Percentiles rank a stretch among this genome's conserved stretches.
Conservation (phyloP, 495 filamentous ascomycete species). For the Chaetomium fimeti region DNA sequence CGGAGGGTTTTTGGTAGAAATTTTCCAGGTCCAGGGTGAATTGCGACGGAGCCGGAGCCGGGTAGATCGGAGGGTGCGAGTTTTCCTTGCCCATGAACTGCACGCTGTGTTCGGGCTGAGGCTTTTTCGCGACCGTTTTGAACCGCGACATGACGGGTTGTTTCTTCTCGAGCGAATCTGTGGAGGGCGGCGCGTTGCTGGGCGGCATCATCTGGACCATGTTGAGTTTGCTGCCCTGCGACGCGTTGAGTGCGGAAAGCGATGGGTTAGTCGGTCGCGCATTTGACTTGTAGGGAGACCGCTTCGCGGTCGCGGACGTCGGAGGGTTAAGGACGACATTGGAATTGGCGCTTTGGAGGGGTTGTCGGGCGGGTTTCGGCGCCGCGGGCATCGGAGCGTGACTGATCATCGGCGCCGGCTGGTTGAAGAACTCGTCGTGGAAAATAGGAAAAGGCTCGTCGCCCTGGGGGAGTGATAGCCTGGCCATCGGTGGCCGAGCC, state of each 20-base stretch:
- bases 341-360: constrained; percentile 51
- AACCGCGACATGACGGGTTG: constrained; percentile 58
- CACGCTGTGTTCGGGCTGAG: constrained; percentile 61
- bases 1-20: constrained; percentile 57
- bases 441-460: constrained; percentile 62
- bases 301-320: constrained; percentile 47
- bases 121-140: constrained; percentile 60
- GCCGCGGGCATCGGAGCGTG: constrained; percentile 54
- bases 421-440: constrained; percentile 57
- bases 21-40: constrained; percentile 51
- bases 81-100: constrained; percentile 67
- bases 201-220: constrained; percentile 73
- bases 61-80: constrained; percentile 48
- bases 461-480: constrained; percentile 58
- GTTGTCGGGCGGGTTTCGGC: constrained; percentile 45
- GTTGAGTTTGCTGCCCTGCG: constrained; percentile 52
- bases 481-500: constrained; percentile 42
- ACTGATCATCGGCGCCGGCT: constrained; percentile 46
- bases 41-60: constrained; percentile 40
- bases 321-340: constrained; percentile 60
- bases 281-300: constrained; percentile 58
- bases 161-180: constrained; percentile 86
- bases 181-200: constrained; percentile 58
- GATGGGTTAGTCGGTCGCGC: constrained; percentile 40
- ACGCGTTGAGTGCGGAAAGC: constrained; percentile 46